Evolutionary conservation across 179 eudicot species (phyloP).

Genomic region (Silene vulgaris): DNA sequence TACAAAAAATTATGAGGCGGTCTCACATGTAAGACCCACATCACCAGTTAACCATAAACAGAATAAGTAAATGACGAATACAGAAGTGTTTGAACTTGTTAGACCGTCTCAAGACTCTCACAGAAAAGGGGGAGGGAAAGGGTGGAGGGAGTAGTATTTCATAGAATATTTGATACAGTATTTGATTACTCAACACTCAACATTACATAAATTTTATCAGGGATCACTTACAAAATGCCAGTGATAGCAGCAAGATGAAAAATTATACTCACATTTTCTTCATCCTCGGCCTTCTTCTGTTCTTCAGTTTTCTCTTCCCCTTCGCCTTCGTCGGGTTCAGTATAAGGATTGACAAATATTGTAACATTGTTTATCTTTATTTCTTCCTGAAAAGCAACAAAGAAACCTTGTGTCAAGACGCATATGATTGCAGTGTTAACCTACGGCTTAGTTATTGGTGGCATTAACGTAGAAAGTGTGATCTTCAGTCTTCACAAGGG

Average conservation of each 20-base stretch:
- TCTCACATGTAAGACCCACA: neutral
- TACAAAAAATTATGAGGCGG: neutral
- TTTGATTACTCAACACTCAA: neutral
- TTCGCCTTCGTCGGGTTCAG: constrained; percentile 81
- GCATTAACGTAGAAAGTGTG: too few relatives aligned
- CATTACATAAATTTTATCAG: neutral
- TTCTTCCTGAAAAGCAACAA: constrained; percentile 63
- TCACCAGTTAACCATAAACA: neutral
- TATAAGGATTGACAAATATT: constrained; percentile 81
- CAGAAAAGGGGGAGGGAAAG: neutral
- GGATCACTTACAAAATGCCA: neutral
- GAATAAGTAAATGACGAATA: too few relatives aligned
- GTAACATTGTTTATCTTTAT: constrained; percentile 73
- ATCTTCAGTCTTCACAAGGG: too few relatives aligned
- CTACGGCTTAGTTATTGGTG: too few relatives aligned
- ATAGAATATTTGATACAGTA: neutral
- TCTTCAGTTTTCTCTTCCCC: constrained; percentile 56
- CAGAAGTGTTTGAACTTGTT: neutral
- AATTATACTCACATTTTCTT: constrained; percentile 58
- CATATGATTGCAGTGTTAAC: neutral
- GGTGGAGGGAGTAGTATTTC: neutral
- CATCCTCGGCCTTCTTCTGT: constrained; percentile 51
- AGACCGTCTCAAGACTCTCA: too few relatives aligned
- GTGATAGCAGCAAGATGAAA: neutral
- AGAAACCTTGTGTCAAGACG: constrained; percentile 11